These are phyloP conservation scores for Eimeria tenella DNA, from an alignment of 169 alveolate genomes.

Conservation along the genomic window DNA sequence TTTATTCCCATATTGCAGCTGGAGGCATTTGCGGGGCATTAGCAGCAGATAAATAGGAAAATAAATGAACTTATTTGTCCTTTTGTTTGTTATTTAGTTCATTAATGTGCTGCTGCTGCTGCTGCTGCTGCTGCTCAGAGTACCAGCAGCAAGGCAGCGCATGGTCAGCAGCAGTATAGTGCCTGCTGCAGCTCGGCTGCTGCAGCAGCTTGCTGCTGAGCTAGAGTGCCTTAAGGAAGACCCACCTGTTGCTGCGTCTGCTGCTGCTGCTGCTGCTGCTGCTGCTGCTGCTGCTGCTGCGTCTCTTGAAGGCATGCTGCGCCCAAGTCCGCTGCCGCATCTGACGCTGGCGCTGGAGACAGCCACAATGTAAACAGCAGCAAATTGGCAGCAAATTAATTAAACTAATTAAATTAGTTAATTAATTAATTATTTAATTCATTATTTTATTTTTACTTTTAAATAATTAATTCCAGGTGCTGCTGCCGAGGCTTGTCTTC, in stretches of 20 bases:
- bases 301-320: neutral
- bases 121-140: neutral
- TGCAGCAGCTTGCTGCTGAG: neutral
- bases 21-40: no score
- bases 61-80: no score
- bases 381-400: no score
- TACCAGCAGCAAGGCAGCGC: neutral
- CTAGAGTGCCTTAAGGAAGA: neutral
- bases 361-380: neutral
- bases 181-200: slow-evolving; percentile 26
- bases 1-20: no score
- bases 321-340: neutral
- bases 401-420: no score
- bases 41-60: no score
- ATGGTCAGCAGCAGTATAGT: slow-evolving; percentile 8
- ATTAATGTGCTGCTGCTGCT: no score
- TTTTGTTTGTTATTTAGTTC: no score
- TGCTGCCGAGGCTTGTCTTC: neutral
- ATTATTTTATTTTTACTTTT: no score
- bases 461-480: neutral
- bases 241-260: neutral
- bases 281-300: neutral
- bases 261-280: neutral
- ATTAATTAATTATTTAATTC: no score
- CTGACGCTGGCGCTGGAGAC: slow-evolving; percentile 15